Percentiles rank a stretch among this genome's conserved stretches.
Conservation (phyloP, 371 early-diverging fungal species). For the Mortierella sp. region DNA sequence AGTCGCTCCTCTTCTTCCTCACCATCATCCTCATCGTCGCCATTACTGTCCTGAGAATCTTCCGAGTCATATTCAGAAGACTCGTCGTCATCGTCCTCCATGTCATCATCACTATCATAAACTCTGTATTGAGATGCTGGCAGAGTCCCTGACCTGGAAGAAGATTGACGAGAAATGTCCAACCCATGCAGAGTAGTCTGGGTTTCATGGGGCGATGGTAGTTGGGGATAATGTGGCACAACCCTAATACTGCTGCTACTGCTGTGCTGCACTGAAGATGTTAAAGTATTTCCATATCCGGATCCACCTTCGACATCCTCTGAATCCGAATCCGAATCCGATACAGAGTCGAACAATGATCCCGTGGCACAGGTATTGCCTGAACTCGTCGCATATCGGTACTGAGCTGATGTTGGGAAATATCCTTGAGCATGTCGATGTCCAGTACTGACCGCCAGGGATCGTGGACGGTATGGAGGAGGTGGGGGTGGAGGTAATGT, state of each 20-base stretch:
- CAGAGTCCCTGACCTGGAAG: background rate
- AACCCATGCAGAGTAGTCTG: no score
- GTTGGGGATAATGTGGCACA: background rate
- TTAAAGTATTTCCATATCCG: background rate
- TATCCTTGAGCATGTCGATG: background rate
- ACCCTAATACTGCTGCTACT: slow-evolving; percentile 4
- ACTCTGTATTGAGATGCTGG: background rate
- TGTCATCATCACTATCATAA: background rate
- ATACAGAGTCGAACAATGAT: slow-evolving; percentile 44
- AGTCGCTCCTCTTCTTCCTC: background rate
- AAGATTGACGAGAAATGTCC: no score
- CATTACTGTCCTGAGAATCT: slow-evolving; percentile 3
- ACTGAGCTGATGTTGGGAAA: background rate
- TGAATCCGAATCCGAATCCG: slow-evolving; percentile 36
- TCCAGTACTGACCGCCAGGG: background rate
- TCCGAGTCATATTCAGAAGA: background rate
- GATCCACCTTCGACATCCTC: background rate
- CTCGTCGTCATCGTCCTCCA: background rate
- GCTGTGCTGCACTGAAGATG: background rate
- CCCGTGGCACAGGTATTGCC: slow-evolving; percentile 9
- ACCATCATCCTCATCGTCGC: slow-evolving; percentile 1
- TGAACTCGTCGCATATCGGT: no score
- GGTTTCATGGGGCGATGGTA: no score
- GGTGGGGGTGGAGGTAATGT: background rate
- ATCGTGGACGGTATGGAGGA: background rate